Evolutionary conservation across 257 asterid species (phyloP).

Genomic region (Petunia secreta): DNA sequence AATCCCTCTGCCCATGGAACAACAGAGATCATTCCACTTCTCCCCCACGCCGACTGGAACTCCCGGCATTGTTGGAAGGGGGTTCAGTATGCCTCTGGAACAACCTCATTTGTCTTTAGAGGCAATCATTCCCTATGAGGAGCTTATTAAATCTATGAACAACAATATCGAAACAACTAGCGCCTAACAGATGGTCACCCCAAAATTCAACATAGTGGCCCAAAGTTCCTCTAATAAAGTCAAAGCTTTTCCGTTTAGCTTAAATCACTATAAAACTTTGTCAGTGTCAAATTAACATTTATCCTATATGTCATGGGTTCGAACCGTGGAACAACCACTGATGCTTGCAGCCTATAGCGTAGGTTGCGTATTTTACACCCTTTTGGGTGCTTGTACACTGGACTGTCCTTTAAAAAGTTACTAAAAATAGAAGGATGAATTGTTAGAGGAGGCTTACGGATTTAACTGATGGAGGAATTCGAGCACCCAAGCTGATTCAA

Average conservation of each 20-base stretch:
- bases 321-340: too few relatives aligned
- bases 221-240: too few relatives aligned
- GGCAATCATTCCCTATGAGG: not conserved
- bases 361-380: not conserved
- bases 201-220: too few relatives aligned
- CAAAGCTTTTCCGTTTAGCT: too few relatives aligned
- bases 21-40: not conserved
- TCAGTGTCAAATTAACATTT: too few relatives aligned
- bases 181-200: too few relatives aligned
- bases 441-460: constrained; percentile 45
- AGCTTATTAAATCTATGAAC: too few relatives aligned
- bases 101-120: not conserved
- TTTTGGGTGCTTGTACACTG: not conserved
- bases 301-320: too few relatives aligned
- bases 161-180: too few relatives aligned
- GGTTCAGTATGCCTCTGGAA: not conserved
- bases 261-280: too few relatives aligned
- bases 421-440: not conserved
- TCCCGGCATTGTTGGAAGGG: not conserved
- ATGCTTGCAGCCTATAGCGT: not conserved
- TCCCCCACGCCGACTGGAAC: not conserved
- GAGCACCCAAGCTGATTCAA: constrained; percentile 60
- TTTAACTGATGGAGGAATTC: constrained; percentile 43
- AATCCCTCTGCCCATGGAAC: not conserved
- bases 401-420: not conserved